Conservation (phyloP, 169 alveolate species). For the Plasmodium vivax region DNA sequence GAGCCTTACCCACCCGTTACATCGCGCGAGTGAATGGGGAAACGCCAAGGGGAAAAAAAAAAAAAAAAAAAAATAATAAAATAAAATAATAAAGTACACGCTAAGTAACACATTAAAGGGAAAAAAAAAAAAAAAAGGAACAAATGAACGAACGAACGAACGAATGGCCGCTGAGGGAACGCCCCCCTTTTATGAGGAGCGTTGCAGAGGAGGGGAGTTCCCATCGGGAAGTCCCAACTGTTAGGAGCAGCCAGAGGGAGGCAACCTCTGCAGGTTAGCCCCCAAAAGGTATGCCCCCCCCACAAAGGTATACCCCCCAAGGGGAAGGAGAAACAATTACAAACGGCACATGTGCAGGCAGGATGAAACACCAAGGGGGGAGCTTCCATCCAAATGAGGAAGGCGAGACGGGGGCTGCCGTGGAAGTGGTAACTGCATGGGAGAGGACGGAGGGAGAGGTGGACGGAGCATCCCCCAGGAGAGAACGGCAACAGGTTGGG, state of each 20-base stretch:
- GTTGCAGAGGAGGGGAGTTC: not conserved
- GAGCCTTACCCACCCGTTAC: not conserved
- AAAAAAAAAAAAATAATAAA: not conserved
- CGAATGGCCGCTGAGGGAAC: not conserved
- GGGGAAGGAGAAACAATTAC: not conserved
- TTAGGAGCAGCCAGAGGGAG: not conserved
- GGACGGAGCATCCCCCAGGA: not conserved
- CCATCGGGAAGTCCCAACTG: not conserved
- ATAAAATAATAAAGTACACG: not conserved
- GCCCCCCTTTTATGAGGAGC: not conserved
- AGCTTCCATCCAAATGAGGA: not conserved
- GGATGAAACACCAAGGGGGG: not conserved
- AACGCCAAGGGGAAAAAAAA: not conserved
- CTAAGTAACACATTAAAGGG: not conserved
- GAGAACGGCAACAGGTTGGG: not conserved
- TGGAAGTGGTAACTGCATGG: not conserved
- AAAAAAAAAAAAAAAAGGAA: not conserved
- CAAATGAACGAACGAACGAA: too few species aligned
- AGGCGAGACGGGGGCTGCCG: not conserved
- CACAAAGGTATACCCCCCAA: not conserved
- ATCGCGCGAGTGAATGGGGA: not conserved
- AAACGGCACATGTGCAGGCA: not conserved
- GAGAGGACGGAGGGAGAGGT: not conserved
- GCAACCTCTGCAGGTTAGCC: too few species aligned
- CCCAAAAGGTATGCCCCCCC: too few species aligned